A percentile compares a stretch with the other conserved stretches of the same genome.
These are phyloP conservation scores for Cordia subcordata DNA, from an alignment of 257 asterid genomes.

Conservation along the genomic window DNA sequence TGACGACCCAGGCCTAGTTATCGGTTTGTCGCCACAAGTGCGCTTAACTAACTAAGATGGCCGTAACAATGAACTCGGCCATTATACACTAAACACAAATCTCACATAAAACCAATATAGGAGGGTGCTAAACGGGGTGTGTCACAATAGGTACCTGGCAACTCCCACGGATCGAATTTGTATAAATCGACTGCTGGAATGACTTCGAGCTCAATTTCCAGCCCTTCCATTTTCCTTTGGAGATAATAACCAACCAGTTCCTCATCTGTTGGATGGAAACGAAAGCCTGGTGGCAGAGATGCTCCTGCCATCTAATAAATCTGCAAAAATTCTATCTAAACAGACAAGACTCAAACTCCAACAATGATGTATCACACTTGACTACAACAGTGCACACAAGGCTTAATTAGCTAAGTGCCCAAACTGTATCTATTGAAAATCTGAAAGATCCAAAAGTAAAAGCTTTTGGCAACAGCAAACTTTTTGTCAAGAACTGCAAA, in stretches of 20 bases:
- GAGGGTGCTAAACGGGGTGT: too few species aligned
- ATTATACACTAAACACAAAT: too few species aligned
- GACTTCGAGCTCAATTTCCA: slow-evolving; percentile 49
- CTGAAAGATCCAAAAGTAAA: slow-evolving; percentile 48
- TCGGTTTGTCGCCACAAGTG: too few species aligned
- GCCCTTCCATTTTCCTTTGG: slow-evolving; percentile 43
- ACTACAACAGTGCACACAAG: too few species aligned
- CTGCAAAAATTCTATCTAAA: slow-evolving; percentile 9
- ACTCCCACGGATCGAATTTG: slow-evolving; percentile 54
- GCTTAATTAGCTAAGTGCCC: slow-evolving; percentile 28
- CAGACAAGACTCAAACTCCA: too few species aligned
- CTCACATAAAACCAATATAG: too few species aligned
- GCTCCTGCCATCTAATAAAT: slow-evolving; percentile 28
- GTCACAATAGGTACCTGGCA: slow-evolving; percentile 45
- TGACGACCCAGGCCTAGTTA: too few species aligned
- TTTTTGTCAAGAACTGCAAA: slow-evolving; percentile 28
- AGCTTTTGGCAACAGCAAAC: slow-evolving; percentile 34
- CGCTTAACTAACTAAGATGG: too few species aligned
- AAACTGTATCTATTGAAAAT: slow-evolving; percentile 35
- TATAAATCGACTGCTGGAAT: slow-evolving; percentile 45
- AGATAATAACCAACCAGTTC: slow-evolving; percentile 50
- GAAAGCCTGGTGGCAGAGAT: slow-evolving; percentile 54
- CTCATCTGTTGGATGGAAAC: slow-evolving; percentile 51
- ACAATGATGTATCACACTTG: too few species aligned
- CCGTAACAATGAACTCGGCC: too few species aligned